Base-by-base conservation (phyloP, 768 basidiomycete species). In the Calocybe gangraenosa region DNA sequence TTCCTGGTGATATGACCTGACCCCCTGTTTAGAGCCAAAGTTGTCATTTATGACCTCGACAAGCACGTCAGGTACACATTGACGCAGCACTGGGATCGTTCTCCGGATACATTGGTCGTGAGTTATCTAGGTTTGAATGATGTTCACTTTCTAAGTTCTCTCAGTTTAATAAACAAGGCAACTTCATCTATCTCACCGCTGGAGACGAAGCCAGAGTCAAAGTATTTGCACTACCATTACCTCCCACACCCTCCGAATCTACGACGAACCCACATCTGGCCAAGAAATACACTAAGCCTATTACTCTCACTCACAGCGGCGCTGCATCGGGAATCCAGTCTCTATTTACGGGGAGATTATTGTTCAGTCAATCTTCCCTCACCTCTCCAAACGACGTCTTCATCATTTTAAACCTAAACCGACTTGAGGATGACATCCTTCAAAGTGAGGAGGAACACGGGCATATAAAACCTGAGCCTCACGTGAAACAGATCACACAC, bases 71-170 rank as follows among this genome's bases (percentile, higher is more conserved):
- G 82, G 21, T 87, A 76, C 57, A 87, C 83, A 0, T 66, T 92
- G 41, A 89, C 90, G 0, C 82, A 89, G 54, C 58, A 72, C 31
- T 98, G 93, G 94, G 92, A 96, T 60, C 79, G 88, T 19, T 88
- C 87, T 23, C 81, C 87, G 0, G 74, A 70, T 51, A 60, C 73
- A 23, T 59, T 89, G 15, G 69, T 73, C 22, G 85, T 87, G 61
- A 54, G 82, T 56, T 37, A 7, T 33, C 31, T n/a, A n/a, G n/a
- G 34, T 3, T 39, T 19, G 41, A 33, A 25, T 37, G 9, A 5
- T 7, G 34, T 28, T 5, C 25, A 11, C 25, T 5, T 38, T 40
- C 47, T 42, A 38, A 42, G 25, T 22, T 11, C 13, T 45, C 57
- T 9, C 46, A 92, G 89, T 94, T 91, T 71, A 84, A 87, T 2